Conservation (phyloP, 192 early-diverging fungal species). For the Podila horticola region DNA sequence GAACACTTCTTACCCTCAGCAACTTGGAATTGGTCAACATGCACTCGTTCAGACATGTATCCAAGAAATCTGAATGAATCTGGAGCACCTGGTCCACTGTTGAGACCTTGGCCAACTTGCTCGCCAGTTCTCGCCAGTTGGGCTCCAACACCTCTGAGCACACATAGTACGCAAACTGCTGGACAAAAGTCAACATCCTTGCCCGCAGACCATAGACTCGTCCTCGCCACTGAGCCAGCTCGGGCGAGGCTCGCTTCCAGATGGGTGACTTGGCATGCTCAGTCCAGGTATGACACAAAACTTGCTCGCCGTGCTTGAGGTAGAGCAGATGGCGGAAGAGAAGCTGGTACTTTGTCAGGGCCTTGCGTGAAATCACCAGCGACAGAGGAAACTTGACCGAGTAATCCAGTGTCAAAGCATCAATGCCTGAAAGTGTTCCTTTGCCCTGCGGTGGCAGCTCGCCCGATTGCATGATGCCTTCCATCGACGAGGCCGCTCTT, state of each 20-base stretch:
- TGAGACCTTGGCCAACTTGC: slow-evolving; percentile 65
- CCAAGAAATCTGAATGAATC: slow-evolving; percentile 85
- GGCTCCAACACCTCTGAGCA: slow-evolving; percentile 95
- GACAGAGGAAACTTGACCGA: slow-evolving; percentile 91
- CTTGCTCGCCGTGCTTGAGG: slow-evolving; percentile 89
- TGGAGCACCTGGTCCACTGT: slow-evolving; percentile 91
- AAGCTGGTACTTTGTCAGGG: slow-evolving; percentile 91
- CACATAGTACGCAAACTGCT: slow-evolving; percentile 91
- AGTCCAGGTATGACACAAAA: slow-evolving; percentile 82
- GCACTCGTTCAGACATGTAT: slow-evolving; percentile 90
- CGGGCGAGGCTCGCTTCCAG: slow-evolving; percentile 61
- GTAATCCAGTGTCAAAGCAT: slow-evolving; percentile 84
- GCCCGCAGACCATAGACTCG: slow-evolving; percentile 78
- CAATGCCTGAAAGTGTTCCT: slow-evolving; percentile 68
- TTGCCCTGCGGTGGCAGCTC: slow-evolving; percentile 21
- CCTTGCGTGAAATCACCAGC: slow-evolving; percentile 84
- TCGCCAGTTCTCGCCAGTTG: slow-evolving; percentile 80
- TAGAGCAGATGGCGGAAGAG: slow-evolving; percentile 90
- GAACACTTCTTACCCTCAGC: slow-evolving; percentile 74
- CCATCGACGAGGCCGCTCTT: slow-evolving; percentile 9
- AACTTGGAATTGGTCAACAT: slow-evolving; percentile 88
- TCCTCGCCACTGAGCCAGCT: slow-evolving; percentile 63
- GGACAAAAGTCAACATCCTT: slow-evolving; percentile 91
- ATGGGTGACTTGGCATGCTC: slow-evolving; percentile 64
- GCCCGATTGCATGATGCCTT: slow-evolving; percentile 11